Evolutionary conservation across 345 rosid genomes (phyloP).

Genomic region (Brassica carinata): DNA sequence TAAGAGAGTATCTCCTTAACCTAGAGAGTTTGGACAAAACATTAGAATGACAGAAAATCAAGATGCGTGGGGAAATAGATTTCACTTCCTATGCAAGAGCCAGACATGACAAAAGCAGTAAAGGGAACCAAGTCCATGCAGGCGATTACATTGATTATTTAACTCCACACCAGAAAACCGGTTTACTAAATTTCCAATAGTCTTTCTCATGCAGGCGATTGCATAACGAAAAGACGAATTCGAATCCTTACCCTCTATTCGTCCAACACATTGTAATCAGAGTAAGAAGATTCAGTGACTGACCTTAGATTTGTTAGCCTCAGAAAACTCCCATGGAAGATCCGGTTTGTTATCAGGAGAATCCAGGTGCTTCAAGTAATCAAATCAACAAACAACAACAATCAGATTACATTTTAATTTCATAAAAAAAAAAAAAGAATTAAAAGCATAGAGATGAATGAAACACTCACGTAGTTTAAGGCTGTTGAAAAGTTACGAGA

Average conservation of each 20-base stretch:
- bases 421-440: background rate
- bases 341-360: constrained; percentile 90
- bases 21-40: constrained; percentile 39
- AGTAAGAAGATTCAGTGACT: background rate
- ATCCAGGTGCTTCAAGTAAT: constrained; percentile 69
- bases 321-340: constrained; percentile 81
- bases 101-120: constrained; percentile 5
- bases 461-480: constrained; percentile 75
- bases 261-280: background rate
- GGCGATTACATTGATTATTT: background rate
- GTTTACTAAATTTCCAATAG: background rate
- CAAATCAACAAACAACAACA: constrained; percentile 16
- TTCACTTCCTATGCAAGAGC: background rate
- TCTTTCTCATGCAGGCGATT: background rate
- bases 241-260: background rate
- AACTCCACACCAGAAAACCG: background rate
- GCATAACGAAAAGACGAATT: background rate
- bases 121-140: background rate
- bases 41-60: background rate
- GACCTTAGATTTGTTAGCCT: constrained; percentile 61
- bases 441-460: background rate
- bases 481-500: constrained; percentile 86
- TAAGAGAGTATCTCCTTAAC: constrained; percentile 91
- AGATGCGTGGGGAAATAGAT: background rate
- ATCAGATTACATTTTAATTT: constrained; percentile 15